A percentile compares a stretch with the other conserved stretches of the same genome.
Conservation (phyloP, 306 rosid genomes). For the Mimosa pudica region DNA sequence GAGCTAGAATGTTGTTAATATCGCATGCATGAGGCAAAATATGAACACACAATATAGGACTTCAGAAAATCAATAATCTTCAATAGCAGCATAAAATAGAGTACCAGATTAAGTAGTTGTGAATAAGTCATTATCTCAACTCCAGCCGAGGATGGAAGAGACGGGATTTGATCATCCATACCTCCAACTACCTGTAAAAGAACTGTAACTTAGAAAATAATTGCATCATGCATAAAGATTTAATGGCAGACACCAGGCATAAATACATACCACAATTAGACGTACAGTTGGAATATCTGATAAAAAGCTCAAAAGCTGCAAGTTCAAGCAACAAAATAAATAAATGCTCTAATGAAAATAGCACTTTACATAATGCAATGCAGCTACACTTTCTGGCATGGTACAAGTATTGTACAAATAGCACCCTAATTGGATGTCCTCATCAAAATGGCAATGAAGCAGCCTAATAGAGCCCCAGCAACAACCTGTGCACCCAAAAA, state of each 20-base stretch:
- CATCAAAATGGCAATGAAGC: conserved; percentile 63
- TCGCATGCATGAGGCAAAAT: conserved; percentile 11
- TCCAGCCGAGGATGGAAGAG: conserved; percentile 79
- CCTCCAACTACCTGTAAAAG: conserved; percentile 84
- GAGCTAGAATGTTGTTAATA: too few relatives aligned
- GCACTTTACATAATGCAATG: not conserved
- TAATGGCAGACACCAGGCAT: conserved; percentile 29
- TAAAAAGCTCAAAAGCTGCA: conserved; percentile 90
- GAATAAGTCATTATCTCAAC: conserved; percentile 78
- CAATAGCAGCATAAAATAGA: conserved; percentile 32
- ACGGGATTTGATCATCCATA: conserved; percentile 78
- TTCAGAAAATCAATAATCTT: conserved; percentile 32
- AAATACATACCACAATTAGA: conserved; percentile 81
- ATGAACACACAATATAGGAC: conserved; percentile 17
- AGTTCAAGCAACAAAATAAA: conserved; percentile 38
- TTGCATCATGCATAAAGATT: conserved; percentile 26
- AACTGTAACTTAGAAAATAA: conserved; percentile 34
- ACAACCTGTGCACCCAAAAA: conserved; percentile 54
- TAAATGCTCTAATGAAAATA: too few relatives aligned
- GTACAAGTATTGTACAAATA: conserved; percentile 20
- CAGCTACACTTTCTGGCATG: conserved; percentile 23
- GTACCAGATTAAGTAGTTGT: conserved; percentile 78
- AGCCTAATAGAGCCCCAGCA: conserved; percentile 85
- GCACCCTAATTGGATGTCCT: conserved; percentile 40
- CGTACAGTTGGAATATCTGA: conserved; percentile 85